Evolutionary conservation across 2,329 filamentous ascomycete genomes (phyloP), one percentile per base, ranked within the genome.

Genomic region (Thielaviopsis euricoi): DNA sequence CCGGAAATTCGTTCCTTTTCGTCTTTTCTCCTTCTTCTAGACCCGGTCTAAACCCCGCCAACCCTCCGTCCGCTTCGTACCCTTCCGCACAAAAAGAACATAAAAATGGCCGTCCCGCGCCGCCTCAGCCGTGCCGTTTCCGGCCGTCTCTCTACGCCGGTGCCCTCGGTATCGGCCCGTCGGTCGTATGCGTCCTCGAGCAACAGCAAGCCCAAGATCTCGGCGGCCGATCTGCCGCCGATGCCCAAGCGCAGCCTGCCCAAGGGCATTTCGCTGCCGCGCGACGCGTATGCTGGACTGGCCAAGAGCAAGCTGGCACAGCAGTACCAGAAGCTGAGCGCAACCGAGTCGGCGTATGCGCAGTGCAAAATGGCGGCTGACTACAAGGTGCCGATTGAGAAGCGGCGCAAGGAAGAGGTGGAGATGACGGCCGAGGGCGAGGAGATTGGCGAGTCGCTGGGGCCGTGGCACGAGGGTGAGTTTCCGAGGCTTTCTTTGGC

Each of bases 381-480:
- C 61, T 96, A 96, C 70, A 80, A 74, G 56, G 87, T 95, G 58
- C 80, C 85, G 1, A 77, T 85, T 63, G 76, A 81, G 57, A 73
- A 79, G 55, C 76, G 85, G 63, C 84, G 84, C 64, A 80, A 81
- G 3, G 81, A 78, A 0, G 76, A 80, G 53, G 79, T 93, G 56
- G 79, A 82, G 26, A 85, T 82, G 68, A 86, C 86, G 2, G 81
- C 80, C 56, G 82, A 85, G 33, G 90, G 89, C 9, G 87, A 94
- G 68, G 88, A 97, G 69, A 69, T 97, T 53, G 90, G 91, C 17
- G 74, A 80, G 23, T 84, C 84, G 3, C 75, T 77, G 23, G 83
- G 85, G 13, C 85, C 83, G 76, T 96, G 91, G 91, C 88, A 94
- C 69, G 75, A 83, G 65, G 81, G 89, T 93, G 74, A 58, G 78